Base-by-base conservation (phyloP, 371 early-diverging fungal genomes). In the Lichtheimia hyalospora region DNA sequence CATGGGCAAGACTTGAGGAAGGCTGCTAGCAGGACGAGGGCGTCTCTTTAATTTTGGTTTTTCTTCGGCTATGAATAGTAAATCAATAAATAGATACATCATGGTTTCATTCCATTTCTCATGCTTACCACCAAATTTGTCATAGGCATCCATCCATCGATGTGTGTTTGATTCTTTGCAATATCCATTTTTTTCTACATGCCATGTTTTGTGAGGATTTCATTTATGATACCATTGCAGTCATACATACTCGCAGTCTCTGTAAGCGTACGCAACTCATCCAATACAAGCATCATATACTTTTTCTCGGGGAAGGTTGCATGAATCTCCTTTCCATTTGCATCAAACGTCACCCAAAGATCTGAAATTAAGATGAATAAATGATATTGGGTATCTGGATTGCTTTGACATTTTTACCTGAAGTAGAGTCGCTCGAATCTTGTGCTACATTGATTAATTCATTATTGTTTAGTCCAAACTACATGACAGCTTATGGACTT, bases 1-100 rank as follows among this genome's bases (percentile, higher is more conserved):
- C 0, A 72, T 16, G 0, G 78, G 75, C 4, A 78, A 49, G 0
- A 78, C 75, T 50, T 74, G 70, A 8, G 68, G 65, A 10, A 74
- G 46, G 16, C 46, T 46, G n/a, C 46, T 18, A 5, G 18, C 21
- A 18, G 46, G 46, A 0, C 21, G 46, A 8, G 46, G 18, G 13
- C 18, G 5, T 46, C 46, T 18, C 16, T 46, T 46, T 2, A 46
- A 7, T 2, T 6, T 46, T 5, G 18, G 21, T 10, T 18, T 46
- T 46, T 46, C n/a, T 46, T 46, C 46, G 10, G 2, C 25, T 21
- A 52, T 25, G 49, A 18, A n/a, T 18, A 23, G 27, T 43, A 20
- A 52, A 3, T 18, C 12, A 15, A 50, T 13, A 14, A 7, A 13
- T 28, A 27, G 20, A 51, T 43, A 13, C 49, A 14, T 40, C 10